Evolutionary conservation across 73 alveolate genomes (phyloP).

Genomic region (Uronychia setigera): DNA sequence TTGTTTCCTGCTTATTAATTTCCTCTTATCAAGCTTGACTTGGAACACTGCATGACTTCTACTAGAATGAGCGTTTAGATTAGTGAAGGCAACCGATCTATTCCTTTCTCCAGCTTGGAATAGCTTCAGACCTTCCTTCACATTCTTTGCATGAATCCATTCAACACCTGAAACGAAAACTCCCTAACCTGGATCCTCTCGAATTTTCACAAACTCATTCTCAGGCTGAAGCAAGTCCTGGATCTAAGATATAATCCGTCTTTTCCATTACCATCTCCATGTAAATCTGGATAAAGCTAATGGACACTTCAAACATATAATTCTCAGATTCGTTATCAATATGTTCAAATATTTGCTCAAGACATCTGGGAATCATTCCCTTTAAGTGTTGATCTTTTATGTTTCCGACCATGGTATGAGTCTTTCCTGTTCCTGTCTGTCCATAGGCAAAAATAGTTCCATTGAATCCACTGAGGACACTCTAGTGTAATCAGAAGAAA

Average conservation of each 20-base stretch:
- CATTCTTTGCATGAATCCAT: constrained; percentile 80
- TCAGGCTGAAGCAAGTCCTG: constrained; percentile 87
- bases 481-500: constrained; percentile 18
- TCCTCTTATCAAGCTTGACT: constrained; percentile 9
- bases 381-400: constrained; percentile 65
- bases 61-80: constrained; percentile 67
- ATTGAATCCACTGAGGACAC: constrained; percentile 91
- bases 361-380: constrained; percentile 92
- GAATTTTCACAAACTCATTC: constrained; percentile 75
- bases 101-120: constrained; percentile 85
- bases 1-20: constrained; percentile 84
- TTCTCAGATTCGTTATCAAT: constrained; percentile 55
- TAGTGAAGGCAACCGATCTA: constrained; percentile 79
- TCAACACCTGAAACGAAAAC: constrained; percentile 82
- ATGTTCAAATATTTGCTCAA: constrained; percentile 80
- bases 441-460: constrained; percentile 97
- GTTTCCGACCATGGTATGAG: constrained; percentile 95
- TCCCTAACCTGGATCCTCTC: constrained; percentile 93
- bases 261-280: constrained; percentile 81
- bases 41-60: constrained; percentile 74
- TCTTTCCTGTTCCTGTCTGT: constrained; percentile 96
- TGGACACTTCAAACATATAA: constrained; percentile 47
- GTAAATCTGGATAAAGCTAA: constrained; percentile 88
- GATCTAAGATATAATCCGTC: constrained; percentile 58
- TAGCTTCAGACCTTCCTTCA: constrained; percentile 71